A percentile compares a stretch with the other conserved stretches of the same genome.
These are phyloP conservation scores for Colletotrichum musicola DNA, from an alignment of 2,329 filamentous ascomycete species.

Conservation along the genomic window DNA sequence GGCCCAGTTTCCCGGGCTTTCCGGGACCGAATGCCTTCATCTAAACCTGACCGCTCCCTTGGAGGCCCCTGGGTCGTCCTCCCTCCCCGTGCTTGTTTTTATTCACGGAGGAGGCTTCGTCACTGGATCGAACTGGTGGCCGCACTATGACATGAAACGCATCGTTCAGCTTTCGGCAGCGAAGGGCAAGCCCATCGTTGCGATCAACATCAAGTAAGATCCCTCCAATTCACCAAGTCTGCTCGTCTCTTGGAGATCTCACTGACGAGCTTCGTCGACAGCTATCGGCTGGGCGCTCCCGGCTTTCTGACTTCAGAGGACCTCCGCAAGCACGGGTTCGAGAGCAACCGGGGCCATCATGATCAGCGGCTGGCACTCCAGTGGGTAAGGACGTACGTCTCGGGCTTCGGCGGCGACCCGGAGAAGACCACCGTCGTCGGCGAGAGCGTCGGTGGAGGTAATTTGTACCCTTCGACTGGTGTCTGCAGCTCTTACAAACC, in stretches of 20 bases:
- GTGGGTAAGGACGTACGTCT: slow-evolving; percentile 50
- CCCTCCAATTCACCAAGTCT: neutral
- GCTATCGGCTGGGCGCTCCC: slow-evolving; percentile 59
- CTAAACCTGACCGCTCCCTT: slow-evolving; percentile 63
- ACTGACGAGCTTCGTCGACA: slow-evolving; percentile 38
- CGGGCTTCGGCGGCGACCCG: slow-evolving; percentile 51
- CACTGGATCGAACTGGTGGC: slow-evolving; percentile 64
- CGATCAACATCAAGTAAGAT: slow-evolving; percentile 57
- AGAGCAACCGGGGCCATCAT: slow-evolving; percentile 57
- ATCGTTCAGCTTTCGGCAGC: slow-evolving; percentile 59
- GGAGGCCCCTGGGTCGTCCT: slow-evolving; percentile 41
- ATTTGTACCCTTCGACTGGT: slow-evolving; percentile 27
- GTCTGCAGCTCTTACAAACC: neutral
- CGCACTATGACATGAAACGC: slow-evolving; percentile 60
- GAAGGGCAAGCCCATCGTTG: slow-evolving; percentile 59
- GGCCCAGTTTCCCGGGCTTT: slow-evolving; percentile 51
- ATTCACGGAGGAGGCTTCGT: slow-evolving; percentile 66
- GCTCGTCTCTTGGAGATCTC: neutral
- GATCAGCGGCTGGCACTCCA: slow-evolving; percentile 51
- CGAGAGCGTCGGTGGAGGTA: slow-evolving; percentile 62
- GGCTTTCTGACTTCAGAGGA: slow-evolving; percentile 63
- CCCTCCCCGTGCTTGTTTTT: slow-evolving; percentile 64
- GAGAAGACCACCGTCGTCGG: slow-evolving; percentile 53
- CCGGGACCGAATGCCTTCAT: slow-evolving; percentile 63
- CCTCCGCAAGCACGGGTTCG: slow-evolving; percentile 57